Conservation (phyloP, 257 asterid genomes). For the Coffea eugenioides region DNA sequence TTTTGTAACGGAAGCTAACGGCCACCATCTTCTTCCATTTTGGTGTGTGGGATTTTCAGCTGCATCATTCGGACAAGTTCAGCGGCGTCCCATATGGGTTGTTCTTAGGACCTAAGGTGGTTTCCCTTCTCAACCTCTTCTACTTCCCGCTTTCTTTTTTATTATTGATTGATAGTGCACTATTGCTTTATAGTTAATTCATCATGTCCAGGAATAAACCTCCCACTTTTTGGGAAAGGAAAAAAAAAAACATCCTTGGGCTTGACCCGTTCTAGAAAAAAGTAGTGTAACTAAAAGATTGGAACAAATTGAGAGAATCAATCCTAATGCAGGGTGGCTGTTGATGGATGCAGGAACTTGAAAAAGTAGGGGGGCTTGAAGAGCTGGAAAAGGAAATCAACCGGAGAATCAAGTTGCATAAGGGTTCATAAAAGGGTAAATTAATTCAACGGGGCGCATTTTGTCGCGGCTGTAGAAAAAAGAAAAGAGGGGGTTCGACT, state of each 20-base stretch:
- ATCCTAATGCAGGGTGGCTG: background rate
- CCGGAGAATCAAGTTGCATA: constrained; percentile 53
- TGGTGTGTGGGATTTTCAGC: constrained; percentile 58
- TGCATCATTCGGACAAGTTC: constrained; percentile 90
- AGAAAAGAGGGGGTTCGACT: background rate
- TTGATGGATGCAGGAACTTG: constrained; percentile 60
- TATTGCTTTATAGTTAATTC: background rate
- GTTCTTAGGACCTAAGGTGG: constrained; percentile 88
- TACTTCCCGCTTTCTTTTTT: background rate
- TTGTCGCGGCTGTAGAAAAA: background rate
- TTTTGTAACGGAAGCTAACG: constrained; percentile 11
- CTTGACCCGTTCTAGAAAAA: background rate
- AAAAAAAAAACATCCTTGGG: too few species aligned
- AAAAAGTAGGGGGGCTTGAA: constrained; percentile 75
- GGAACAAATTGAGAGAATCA: background rate
- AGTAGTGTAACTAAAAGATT: background rate
- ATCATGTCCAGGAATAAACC: background rate
- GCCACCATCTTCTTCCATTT: constrained; percentile 28
- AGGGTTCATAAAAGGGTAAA: constrained; percentile 24
- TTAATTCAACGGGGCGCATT: background rate
- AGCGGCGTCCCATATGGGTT: constrained; percentile 90
- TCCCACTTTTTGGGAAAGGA: too few species aligned
- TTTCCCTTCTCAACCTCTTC: background rate
- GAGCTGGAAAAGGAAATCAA: constrained; percentile 72
- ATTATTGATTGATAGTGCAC: background rate